Evolutionary conservation across 139 green algal species (phyloP), one percentile per base, ranked within the genome.

Genomic region (Astrephomene gubernaculifera): DNA sequence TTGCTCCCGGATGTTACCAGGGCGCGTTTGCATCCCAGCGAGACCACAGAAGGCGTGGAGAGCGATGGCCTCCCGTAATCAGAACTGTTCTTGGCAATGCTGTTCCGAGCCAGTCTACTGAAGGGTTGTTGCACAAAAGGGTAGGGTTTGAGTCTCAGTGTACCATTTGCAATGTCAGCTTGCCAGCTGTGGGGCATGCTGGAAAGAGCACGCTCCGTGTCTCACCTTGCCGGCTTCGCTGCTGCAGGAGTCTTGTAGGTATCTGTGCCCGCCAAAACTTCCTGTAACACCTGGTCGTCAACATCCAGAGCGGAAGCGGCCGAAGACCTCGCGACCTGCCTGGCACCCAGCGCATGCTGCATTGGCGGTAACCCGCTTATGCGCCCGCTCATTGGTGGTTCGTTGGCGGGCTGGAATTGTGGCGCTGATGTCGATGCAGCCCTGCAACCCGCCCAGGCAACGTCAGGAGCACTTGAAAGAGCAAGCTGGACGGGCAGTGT

Each of bases 191-290:
- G n/a, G n/a, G n/a, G n/a, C n/a, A n/a, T n/a, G n/a, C n/a, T n/a
- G n/a, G n/a, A n/a, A n/a, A n/a, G n/a, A n/a, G n/a, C n/a, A n/a
- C n/a, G n/a, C n/a, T n/a, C 12, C 17, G 49, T 57, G 17, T 4
- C 31, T 68, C 19, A 68, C 54, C 22, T 35, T 31, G 3, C 2
- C 39, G n/a, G 36, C 75, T 39, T 57, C 25, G 49, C 83, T n/a
- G 71, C 64, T 63, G 39, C 31, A 29, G 81, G 81, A 3, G 70
- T 79, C 39, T 53, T 79, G 49, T 71, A 49, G 21, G 73, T 70
- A 25, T 79, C 70, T 61, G 79, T 39, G 61, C 45, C 57, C 12
- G 41, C 45, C 31, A 89, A 53, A 38, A 86, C 67, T 52, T 86
- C 54, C 52, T 60, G 33, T 49, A 87, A 49, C 33, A 89, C 4